phyloP scores from a whole-genome alignment of 108 stramenopile species.

The Nitzschia sp. region DNA sequence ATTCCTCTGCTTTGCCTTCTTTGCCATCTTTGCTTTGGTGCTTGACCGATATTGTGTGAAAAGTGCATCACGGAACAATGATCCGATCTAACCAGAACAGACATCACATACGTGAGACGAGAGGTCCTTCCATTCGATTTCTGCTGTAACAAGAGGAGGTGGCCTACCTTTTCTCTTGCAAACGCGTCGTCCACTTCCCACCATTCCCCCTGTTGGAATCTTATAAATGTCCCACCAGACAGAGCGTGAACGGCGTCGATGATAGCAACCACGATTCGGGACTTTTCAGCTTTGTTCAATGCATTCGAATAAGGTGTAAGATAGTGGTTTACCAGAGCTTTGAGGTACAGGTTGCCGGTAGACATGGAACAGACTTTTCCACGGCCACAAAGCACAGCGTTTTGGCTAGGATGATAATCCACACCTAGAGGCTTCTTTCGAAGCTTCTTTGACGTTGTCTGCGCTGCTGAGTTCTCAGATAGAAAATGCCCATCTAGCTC shows the following conservation, averaged over 20 bases:
- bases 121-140: not conserved
- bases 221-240: conserved; percentile 5
- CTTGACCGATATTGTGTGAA: conserved; percentile 19
- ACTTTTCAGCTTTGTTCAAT: conserved; percentile 12
- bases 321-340: conserved; percentile 4
- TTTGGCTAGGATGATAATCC: conserved; percentile 9
- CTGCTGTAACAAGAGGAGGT: too few relatives aligned
- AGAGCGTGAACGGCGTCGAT: not conserved
- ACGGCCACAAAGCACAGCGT: conserved; percentile 18
- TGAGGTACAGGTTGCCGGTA: conserved; percentile 12
- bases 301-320: conserved; percentile 8
- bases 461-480: too few relatives aligned
- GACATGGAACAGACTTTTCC: conserved; percentile 8
- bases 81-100: conserved; percentile 6
- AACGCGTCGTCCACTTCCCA: conserved; percentile 22
- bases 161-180: conserved; percentile 22
- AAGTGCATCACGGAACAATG: conserved; percentile 34
- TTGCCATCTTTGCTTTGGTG: conserved; percentile 26
- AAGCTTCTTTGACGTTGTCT: not conserved
- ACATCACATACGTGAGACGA: not conserved
- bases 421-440: not conserved
- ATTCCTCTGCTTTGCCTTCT: not conserved
- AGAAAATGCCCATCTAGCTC: not conserved
- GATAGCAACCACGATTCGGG: conserved; percentile 12
- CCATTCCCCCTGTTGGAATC: conserved; percentile 17